Base-by-base conservation (phyloP, 371 early-diverging fungal genomes). In the Nematocida sp. region DNA sequence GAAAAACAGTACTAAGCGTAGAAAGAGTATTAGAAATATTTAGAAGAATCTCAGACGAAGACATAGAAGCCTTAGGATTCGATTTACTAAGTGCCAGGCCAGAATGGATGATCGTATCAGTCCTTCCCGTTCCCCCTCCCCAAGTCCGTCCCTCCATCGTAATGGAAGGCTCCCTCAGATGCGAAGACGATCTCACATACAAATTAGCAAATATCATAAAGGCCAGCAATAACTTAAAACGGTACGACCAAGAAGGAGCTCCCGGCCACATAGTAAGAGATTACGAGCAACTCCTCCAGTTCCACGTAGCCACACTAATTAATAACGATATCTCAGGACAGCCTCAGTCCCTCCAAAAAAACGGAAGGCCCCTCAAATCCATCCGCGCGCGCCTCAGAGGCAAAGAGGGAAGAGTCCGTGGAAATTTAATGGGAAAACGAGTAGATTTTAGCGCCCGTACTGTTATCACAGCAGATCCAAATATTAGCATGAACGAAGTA, bases 361-460 rank as follows among this genome's bases (percentile, higher is more conserved):
- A 90, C 53, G 97, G 97, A 25, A 86, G 99, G 84, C 95, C 97
- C 50, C 87, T 91, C 71, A 99, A 97, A 84, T 89, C 93, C 20
- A 92, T 99, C 69, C 88, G 93, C 67, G 93, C 94, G 23, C 87
- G 99, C 79, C 87, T 99, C 61, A 95, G 97, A 87, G 97, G 97
- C 68, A 99, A 99, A 83, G 99, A 99, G 86, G 99, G 97, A 48
- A 90, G 97, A 77, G 87, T 99, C 57, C 89, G 99, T 84, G 96
- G 96, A 56, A 97, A 99, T 83, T 84, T 99, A 79, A 99, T 99
- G 99, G 99, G 99, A 56, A 99, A 99, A 84, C 91, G 99, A 86
- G 97, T 99, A 0, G 97, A 97, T 84, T 99, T 97, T 83, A 93
- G 93, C 50, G 97, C 99, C 4, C 90, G 99, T 82, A 94, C 95